Percentiles rank a stretch among this genome's conserved stretches.
Conservation (phyloP, 225 moss, liverwort and hornwort species). For the Anthoceros angustus region DNA sequence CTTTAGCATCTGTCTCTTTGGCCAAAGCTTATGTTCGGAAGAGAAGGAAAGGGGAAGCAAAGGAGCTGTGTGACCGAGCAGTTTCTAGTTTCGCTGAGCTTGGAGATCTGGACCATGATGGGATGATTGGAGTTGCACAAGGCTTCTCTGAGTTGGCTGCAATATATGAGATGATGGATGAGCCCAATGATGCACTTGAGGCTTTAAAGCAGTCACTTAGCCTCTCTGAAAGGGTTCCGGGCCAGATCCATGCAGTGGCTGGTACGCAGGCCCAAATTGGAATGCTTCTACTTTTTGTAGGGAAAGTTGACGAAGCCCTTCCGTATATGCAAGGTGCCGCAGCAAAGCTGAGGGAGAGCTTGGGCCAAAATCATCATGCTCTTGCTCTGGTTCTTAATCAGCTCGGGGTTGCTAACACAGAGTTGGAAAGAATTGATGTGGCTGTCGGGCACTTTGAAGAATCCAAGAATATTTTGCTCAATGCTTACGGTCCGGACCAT, state of each 20-base stretch:
- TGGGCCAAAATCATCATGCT: slow-evolving; percentile 64
- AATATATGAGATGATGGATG: slow-evolving; percentile 53
- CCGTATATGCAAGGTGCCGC: slow-evolving; percentile 61
- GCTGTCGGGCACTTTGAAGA: slow-evolving; percentile 67
- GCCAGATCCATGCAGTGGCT: slow-evolving; percentile 67
- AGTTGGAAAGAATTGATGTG: slow-evolving; percentile 40
- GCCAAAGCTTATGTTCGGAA: slow-evolving; percentile 59
- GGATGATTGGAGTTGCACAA: slow-evolving; percentile 60
- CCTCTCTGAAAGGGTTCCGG: slow-evolving; percentile 54
- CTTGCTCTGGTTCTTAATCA: slow-evolving; percentile 93
- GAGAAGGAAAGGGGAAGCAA: slow-evolving; percentile 40
- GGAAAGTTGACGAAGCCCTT: slow-evolving; percentile 62
- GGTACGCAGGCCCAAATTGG: slow-evolving; percentile 80
- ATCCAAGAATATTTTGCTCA: slow-evolving; percentile 58
- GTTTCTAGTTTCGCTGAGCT: slow-evolving; percentile 46
- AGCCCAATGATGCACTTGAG: slow-evolving; percentile 50
- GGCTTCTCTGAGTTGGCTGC: slow-evolving; percentile 81
- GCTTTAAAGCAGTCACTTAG: slow-evolving; percentile 49
- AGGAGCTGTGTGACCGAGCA: slow-evolving; percentile 15
- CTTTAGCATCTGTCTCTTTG: slow-evolving; percentile 66
- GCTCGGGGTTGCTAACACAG: slow-evolving; percentile 69
- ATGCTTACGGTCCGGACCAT: slow-evolving; percentile 73
- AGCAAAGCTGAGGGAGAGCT: slow-evolving; percentile 43
- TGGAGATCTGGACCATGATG: slow-evolving; percentile 29
- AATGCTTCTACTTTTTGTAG: slow-evolving; percentile 76